These are phyloP conservation scores for Danielia oregonensis DNA, from an alignment of 805 yeast species.

Conservation along the genomic window DNA sequence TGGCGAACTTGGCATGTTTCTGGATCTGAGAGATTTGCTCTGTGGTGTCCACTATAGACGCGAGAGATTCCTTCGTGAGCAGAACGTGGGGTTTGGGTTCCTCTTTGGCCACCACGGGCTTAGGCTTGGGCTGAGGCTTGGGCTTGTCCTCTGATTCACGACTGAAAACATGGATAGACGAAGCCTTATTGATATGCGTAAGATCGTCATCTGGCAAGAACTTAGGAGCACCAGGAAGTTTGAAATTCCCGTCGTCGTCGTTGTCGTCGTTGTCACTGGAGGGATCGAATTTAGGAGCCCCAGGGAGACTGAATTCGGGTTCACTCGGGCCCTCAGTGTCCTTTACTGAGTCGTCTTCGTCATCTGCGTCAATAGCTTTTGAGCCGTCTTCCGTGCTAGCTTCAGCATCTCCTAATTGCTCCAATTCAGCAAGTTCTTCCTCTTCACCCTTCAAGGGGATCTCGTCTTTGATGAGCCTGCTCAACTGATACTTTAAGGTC, in stretches of 20 bases:
- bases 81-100: conserved; percentile 3
- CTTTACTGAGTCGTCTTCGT: background rate
- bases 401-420: conserved; percentile 2
- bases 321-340: conserved; percentile 1
- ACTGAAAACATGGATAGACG: conserved; percentile 35
- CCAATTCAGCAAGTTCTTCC: conserved; percentile 26
- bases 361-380: background rate
- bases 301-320: conserved; percentile 24
- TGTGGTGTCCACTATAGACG: conserved; percentile 49
- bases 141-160: background rate
- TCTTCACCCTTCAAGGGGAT: conserved; percentile 24
- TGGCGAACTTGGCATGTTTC: conserved; percentile 69
- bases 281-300: conserved; percentile 37
- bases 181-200: conserved; percentile 32
- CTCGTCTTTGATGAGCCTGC: conserved; percentile 37
- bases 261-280: conserved; percentile 16
- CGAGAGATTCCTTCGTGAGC: conserved; percentile 36
- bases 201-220: conserved; percentile 39
- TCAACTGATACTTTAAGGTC: conserved; percentile 41
- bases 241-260: conserved; percentile 18
- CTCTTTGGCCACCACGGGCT: background rate
- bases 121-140: background rate
- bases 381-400: background rate
- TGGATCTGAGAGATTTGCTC: conserved; percentile 59
- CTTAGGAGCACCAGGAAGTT: conserved; percentile 41